Conservation (phyloP, 192 early-diverging fungal species). For the Radiomyces spectabilis region DNA sequence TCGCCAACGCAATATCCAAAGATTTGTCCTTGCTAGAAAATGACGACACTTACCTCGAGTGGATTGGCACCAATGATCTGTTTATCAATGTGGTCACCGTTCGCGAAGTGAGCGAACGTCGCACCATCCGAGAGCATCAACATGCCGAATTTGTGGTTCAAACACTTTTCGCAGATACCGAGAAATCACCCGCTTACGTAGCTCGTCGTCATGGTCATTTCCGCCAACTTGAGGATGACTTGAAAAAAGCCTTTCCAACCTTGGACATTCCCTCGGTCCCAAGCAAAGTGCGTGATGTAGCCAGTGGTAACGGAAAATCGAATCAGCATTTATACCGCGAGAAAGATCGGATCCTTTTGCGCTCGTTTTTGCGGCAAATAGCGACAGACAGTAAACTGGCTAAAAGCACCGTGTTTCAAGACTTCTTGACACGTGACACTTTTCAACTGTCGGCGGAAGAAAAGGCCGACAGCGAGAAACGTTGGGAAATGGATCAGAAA, state of each 20-base stretch:
- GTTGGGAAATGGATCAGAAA: constrained; percentile 31
- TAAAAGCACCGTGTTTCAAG: constrained; percentile 15
- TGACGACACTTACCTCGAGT: constrained; percentile 4
- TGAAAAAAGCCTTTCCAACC: constrained; percentile 35
- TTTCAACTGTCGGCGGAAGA: constrained; percentile 29
- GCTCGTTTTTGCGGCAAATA: constrained; percentile 34
- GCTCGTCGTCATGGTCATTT: constrained; percentile 41
- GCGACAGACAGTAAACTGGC: constrained; percentile 22
- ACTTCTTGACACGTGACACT: constrained; percentile 34
- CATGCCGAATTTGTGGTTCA: constrained; percentile 40
- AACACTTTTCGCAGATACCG: constrained; percentile 8
- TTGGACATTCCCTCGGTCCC: constrained; percentile 38
- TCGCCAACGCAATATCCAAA: not conserved
- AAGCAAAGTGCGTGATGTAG: constrained; percentile 22
- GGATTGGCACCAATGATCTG: constrained; percentile 26
- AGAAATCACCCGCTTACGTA: constrained; percentile 8
- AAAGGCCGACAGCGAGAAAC: constrained; percentile 21
- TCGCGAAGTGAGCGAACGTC: constrained; percentile 27
- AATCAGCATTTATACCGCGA: constrained; percentile 38
- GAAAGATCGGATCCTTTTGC: constrained; percentile 40
- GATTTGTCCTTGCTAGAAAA: constrained; percentile 3
- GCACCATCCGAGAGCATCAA: constrained; percentile 32
- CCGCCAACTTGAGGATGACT: constrained; percentile 28
- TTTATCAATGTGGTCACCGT: too few species aligned
- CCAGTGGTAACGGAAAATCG: too few species aligned